Conservation (phyloP, 805 yeast genomes). For the Saccharomyces jurei region DNA sequence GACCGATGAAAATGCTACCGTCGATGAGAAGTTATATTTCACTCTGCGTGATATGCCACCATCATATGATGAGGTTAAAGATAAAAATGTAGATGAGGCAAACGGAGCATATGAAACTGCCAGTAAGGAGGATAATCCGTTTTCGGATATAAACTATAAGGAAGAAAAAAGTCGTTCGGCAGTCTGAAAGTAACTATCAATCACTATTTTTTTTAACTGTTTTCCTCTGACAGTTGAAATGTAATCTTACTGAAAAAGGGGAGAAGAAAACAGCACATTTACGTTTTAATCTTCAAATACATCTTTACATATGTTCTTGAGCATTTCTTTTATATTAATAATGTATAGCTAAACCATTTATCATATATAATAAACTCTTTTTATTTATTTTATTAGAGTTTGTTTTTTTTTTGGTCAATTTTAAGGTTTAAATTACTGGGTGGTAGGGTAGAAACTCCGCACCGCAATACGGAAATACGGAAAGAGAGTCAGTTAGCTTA, state of each 20-base stretch:
- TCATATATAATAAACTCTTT: neutral
- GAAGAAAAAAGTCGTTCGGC: neutral
- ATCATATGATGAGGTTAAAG: conserved; percentile 6
- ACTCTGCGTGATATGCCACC: conserved; percentile 50
- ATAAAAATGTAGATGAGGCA: conserved; percentile 7
- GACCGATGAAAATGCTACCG: conserved; percentile 58
- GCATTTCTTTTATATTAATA: too few species aligned
- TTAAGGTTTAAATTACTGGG: neutral
- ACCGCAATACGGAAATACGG: neutral
- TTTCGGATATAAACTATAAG: neutral
- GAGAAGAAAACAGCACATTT: neutral
- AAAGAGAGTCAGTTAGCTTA: neutral
- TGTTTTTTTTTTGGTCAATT: neutral
- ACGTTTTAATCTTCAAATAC: neutral
- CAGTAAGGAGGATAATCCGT: conserved; percentile 1
- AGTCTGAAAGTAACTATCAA: neutral
- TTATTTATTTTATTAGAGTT: neutral
- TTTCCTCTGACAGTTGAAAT: neutral
- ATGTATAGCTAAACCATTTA: neutral
- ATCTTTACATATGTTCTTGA: neutral
- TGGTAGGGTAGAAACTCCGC: neutral
- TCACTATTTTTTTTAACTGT: neutral
- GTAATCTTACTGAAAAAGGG: neutral
- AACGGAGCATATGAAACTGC: neutral
- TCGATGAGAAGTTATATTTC: conserved; percentile 43